These are phyloP conservation scores for Flammula alnicola DNA, from an alignment of 1,284 basidiomycete species.

Conservation along the genomic window DNA sequence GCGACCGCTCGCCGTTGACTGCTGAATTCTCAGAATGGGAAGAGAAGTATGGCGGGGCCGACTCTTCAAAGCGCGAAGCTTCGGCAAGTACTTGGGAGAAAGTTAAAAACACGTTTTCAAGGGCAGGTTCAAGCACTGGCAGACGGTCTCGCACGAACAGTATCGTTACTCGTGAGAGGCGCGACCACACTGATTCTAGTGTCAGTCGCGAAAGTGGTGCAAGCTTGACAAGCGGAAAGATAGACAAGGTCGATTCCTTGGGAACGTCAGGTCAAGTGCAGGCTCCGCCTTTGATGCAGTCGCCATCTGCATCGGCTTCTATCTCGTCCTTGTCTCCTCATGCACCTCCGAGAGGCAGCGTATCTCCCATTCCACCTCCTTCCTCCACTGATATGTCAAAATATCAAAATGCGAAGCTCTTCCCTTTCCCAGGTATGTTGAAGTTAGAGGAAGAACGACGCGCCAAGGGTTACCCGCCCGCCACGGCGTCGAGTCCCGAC, in stretches of 20 bases:
- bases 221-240: conserved; percentile 64
- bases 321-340: conserved; percentile 62
- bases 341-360: conserved; percentile 54
- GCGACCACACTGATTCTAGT: conserved; percentile 71
- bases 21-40: conserved; percentile 66
- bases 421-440: conserved; percentile 87
- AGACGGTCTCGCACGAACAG: conserved; percentile 80
- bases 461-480: conserved; percentile 47
- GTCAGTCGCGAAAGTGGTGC: conserved; percentile 76
- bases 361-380: conserved; percentile 72
- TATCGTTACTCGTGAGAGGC: conserved; percentile 63
- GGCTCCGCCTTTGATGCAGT: conserved; percentile 55
- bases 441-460: conserved; percentile 75
- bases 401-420: conserved; percentile 82
- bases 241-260: conserved; percentile 52
- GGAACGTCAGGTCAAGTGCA: conserved; percentile 40
- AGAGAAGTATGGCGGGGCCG: conserved; percentile 45
- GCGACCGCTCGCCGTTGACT: conserved; percentile 54
- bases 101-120: conserved; percentile 62
- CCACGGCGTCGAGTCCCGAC: conserved; percentile 69
- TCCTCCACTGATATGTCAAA: conserved; percentile 59
- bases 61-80: conserved; percentile 59
- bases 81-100: conserved; percentile 72
- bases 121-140: conserved; percentile 65
- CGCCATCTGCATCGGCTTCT: conserved; percentile 68